Base-by-base conservation (phyloP, 2,329 filamentous ascomycete species). In the Fusarium mangiferae region DNA sequence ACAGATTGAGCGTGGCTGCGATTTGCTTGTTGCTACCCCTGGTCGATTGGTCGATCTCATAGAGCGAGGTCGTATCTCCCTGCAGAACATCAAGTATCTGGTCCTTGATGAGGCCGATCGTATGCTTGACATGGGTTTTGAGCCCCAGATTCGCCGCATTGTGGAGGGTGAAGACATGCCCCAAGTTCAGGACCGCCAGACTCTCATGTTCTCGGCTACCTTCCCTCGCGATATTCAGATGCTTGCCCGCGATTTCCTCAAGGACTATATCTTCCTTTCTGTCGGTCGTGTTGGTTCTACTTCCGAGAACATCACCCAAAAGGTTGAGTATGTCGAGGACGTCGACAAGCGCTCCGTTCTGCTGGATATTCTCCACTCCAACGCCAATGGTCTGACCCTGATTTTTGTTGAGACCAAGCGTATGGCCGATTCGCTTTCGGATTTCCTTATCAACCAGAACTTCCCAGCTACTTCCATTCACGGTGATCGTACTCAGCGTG, bases 101-200 rank as follows among this genome's bases (percentile, higher is more conserved):
- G 94, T 99, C 79, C 94, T 99, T 62, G 96, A 99, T 80, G 96
- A 99, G 90, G 96, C 96, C 84, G 96, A 99, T 88, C 96, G 96
- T 84, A 99, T 99, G 96, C 90, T 99, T 89, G 96, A 99, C 90
- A 99, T 99, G 96, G 96, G 96, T 96, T 99, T 99, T 89, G 96
- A 99, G 89, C 96, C 96, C 80, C 96, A 99, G 87, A 99, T 99
- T 82, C 95, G 96, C 81, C 94, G 96, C 80, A 98, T 99, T 80
- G 96, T 99, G 51, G 96, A 98, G 86, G 95, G 95, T 70, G 96
- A 98, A 86, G 96, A 99, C 80, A 99, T 99, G 96, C 96, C 96
- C 66, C 84, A 85, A 60, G 94, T 96, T 70, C 87, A 91, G 76
- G 87, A 89, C 79, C 95, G 96, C 81, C 96, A 99, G 86, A 99